Percentiles rank a stretch among this genome's conserved stretches.
Conservation (phyloP, 352 stramenopile genomes). For the Halophytophthora polymorphica region DNA sequence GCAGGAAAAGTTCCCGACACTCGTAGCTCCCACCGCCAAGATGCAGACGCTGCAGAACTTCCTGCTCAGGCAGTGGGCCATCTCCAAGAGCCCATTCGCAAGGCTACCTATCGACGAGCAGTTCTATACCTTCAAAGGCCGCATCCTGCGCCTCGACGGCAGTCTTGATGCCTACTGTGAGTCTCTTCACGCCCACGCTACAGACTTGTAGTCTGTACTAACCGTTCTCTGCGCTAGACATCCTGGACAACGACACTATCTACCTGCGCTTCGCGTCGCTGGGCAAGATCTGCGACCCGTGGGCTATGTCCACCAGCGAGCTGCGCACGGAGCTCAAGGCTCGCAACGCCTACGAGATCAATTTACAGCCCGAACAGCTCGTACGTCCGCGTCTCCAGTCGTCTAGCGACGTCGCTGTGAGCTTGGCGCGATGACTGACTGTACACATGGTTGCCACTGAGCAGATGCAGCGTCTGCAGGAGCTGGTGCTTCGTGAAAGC, state of each 20-base stretch:
- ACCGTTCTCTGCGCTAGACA: conserved; percentile 31
- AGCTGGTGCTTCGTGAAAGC: conserved; percentile 60
- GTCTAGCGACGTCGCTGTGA: not conserved
- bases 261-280: conserved; percentile 66
- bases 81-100: conserved; percentile 54
- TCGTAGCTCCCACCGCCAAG: conserved; percentile 34
- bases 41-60: conserved; percentile 55
- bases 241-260: conserved; percentile 66
- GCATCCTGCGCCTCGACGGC: conserved; percentile 57
- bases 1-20: conserved; percentile 52
- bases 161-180: conserved; percentile 64
- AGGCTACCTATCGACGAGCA: conserved; percentile 44
- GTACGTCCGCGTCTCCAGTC: conserved; percentile 19
- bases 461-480: conserved; percentile 61
- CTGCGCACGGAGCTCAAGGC: conserved; percentile 52
- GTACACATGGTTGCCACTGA: not conserved
- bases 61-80: conserved; percentile 54
- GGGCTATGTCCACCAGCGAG: conserved; percentile 77
- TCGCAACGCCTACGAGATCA: conserved; percentile 57
- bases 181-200: conserved; percentile 1
- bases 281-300: conserved; percentile 64
- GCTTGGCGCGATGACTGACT: not conserved
- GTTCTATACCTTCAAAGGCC: conserved; percentile 74
- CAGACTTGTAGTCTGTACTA: not conserved
- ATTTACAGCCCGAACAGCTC: conserved; percentile 65